Base-by-base conservation (phyloP, 345 rosid species). In the Nephelium lappaceum region DNA sequence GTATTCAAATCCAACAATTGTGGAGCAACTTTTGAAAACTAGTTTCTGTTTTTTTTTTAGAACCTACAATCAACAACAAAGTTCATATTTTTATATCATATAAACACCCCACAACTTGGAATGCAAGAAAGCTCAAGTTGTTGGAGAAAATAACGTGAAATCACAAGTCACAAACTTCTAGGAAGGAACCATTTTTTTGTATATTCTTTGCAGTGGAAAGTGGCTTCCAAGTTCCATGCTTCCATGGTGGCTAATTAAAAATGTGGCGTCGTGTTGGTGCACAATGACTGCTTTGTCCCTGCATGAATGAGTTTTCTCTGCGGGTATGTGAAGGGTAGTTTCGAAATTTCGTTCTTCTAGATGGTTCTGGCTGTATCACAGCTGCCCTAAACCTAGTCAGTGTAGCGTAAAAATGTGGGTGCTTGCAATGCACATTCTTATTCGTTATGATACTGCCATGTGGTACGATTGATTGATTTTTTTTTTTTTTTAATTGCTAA, bases 1-100 rank as follows among this genome's bases (percentile, higher is more conserved):
- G 51, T 45, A 45, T 7, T 45, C 23, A 18, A 1, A 3, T 69
- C 85, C 86, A 61, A 81, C 72, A 78, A 49, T 71, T n/a, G 23
- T 42, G 85, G 85, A 76, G 73, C 64, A 39, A 36, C n/a, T 62
- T 43, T 21, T 78, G 53, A 8, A 62, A 53, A 11, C 43, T 5
- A 60, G 7, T 53, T 57, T 39, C 73, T 71, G 11, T 24, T 53
- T 23, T 62, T 11, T 11, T 15, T n/a, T 21, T 41, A 57, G 38
- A 5, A 5, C 41, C 63, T 5, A 62, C 45, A 27, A 18, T 24
- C 11, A 23, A 45, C 19, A 73, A 47, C 31, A 63, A 36, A 47
- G 27, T 19, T 36, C 12, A 58, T 19, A 38, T 19, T 8, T 19
- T 53, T 15, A 3, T 43, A 19, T 61, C 41, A 18, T 73, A 6